Percentiles rank a stretch among this genome's conserved stretches.
These are phyloP conservation scores for Penicillium sclerotigenum DNA, from an alignment of 2,329 filamentous ascomycete species.

Conservation along the genomic window DNA sequence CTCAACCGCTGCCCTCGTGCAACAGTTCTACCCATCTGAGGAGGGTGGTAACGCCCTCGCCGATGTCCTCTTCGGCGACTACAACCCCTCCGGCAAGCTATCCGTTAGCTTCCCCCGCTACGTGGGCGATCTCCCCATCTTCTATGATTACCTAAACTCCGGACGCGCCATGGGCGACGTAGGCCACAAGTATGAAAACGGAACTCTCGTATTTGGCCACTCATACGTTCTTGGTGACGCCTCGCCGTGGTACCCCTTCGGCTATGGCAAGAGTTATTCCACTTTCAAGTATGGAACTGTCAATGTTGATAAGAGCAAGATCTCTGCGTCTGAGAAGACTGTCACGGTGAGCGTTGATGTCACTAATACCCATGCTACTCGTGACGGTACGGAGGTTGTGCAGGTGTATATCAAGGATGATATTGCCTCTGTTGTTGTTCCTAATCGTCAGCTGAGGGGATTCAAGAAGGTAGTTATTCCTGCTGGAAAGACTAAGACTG, in stretches of 20 bases:
- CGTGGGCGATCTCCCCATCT: slow-evolving; percentile 64
- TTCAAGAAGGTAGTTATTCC: slow-evolving; percentile 64
- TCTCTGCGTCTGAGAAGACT: slow-evolving; percentile 51
- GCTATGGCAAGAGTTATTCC: slow-evolving; percentile 65
- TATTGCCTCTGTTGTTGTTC: slow-evolving; percentile 60
- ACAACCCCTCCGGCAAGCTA: slow-evolving; percentile 65
- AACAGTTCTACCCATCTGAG: slow-evolving; percentile 73
- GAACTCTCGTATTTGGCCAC: slow-evolving; percentile 61
- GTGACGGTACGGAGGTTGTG: slow-evolving; percentile 64
- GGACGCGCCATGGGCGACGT: slow-evolving; percentile 55
- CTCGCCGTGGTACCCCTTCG: slow-evolving; percentile 62
- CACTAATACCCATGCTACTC: slow-evolving; percentile 53
- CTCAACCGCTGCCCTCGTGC: slow-evolving; percentile 62
- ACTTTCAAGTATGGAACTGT: slow-evolving; percentile 54
- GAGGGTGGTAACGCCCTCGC: slow-evolving; percentile 65
- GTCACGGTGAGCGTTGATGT: slow-evolving; percentile 60
- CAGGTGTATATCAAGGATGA: slow-evolving; percentile 66
- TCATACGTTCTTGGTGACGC: slow-evolving; percentile 63
- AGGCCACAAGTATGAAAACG: slow-evolving; percentile 55
- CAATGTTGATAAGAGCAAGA: slow-evolving; percentile 38
- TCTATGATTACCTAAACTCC: slow-evolving; percentile 71
- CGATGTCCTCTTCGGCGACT: slow-evolving; percentile 62
- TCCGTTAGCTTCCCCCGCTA: slow-evolving; percentile 65
- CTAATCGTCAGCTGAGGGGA: slow-evolving; percentile 63
- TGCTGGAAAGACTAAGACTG: slow-evolving; percentile 57